These are phyloP conservation scores for Eutypella sp. DNA, from an alignment of 2,329 filamentous ascomycete species.

Conservation along the genomic window DNA sequence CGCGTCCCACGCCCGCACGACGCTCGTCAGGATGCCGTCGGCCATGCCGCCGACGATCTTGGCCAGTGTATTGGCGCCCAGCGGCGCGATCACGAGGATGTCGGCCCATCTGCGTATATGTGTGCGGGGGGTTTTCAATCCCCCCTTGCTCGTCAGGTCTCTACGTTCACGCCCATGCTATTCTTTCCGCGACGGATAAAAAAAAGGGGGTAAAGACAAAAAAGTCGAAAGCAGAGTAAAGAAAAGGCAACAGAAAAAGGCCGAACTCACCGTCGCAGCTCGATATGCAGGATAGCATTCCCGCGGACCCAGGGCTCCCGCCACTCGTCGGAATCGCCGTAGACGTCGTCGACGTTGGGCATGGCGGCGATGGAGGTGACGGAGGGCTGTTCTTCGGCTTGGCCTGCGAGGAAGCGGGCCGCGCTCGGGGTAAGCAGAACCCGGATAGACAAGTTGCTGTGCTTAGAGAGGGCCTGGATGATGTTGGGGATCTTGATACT, in stretches of 20 bases:
- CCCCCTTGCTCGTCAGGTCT: neutral
- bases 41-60: constrained; percentile 76
- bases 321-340: constrained; percentile 87
- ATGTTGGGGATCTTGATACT: constrained; percentile 78
- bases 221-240: no score
- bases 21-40: constrained; percentile 68
- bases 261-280: constrained; percentile 57
- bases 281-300: constrained; percentile 83
- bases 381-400: constrained; percentile 71
- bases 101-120: constrained; percentile 57
- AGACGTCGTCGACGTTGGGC: constrained; percentile 73
- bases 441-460: constrained; percentile 66
- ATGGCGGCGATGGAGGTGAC: constrained; percentile 53
- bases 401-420: constrained; percentile 68
- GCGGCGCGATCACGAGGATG: constrained; percentile 71
- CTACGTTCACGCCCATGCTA: neutral
- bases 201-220: no score
- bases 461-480: constrained; percentile 47
- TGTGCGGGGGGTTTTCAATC: no score
- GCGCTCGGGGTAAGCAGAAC: constrained; percentile 74
- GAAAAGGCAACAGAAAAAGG: neutral
- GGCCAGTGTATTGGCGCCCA: constrained; percentile 80
- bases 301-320: constrained; percentile 70
- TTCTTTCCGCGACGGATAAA: no score
- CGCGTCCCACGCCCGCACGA: constrained; percentile 85